Conservation (phyloP, 2,329 filamentous ascomycete species). For the Colletotrichum karsti region DNA sequence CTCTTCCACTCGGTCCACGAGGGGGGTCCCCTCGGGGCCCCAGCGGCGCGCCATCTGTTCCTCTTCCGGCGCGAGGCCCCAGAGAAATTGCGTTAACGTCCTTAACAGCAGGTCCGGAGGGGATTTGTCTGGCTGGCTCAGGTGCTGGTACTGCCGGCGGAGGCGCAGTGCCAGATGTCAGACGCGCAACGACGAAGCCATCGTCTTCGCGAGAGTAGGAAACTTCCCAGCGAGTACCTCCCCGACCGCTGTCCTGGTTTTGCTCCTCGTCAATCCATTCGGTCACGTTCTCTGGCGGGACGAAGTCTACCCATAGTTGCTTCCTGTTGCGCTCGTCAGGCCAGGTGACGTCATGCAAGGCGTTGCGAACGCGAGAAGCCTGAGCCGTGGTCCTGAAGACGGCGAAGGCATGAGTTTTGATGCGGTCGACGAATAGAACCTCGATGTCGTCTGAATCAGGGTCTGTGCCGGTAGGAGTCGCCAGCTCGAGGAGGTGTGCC, state of each 20-base stretch:
- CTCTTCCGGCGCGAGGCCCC: conserved; percentile 37
- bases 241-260: conserved; percentile 49
- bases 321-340: conserved; percentile 88
- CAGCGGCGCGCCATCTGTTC: conserved; percentile 34
- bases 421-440: conserved; percentile 81
- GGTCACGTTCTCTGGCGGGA: conserved; percentile 77
- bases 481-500: conserved; percentile 75
- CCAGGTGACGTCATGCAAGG: conserved; percentile 83
- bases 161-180: conserved; percentile 45
- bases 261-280: conserved; percentile 80
- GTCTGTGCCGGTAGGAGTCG: conserved; percentile 62
- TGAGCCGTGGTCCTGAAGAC: conserved; percentile 74
- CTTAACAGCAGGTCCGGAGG: conserved; percentile 31
- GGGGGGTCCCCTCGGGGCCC: conserved; percentile 49
- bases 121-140: conserved; percentile 6
- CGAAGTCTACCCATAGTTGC: conserved; percentile 87
- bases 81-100: conserved; percentile 44
- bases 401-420: conserved; percentile 89
- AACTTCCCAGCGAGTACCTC: conserved; percentile 74
- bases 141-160: conserved; percentile 17
- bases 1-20: conserved; percentile 37
- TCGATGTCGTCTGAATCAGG: conserved; percentile 65
- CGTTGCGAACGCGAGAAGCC: conserved; percentile 79
- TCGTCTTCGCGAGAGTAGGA: conserved; percentile 69
- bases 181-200: conserved; percentile 61